Base-by-base conservation (phyloP, 148 eudicot genomes). In the Cornus florida region DNA sequence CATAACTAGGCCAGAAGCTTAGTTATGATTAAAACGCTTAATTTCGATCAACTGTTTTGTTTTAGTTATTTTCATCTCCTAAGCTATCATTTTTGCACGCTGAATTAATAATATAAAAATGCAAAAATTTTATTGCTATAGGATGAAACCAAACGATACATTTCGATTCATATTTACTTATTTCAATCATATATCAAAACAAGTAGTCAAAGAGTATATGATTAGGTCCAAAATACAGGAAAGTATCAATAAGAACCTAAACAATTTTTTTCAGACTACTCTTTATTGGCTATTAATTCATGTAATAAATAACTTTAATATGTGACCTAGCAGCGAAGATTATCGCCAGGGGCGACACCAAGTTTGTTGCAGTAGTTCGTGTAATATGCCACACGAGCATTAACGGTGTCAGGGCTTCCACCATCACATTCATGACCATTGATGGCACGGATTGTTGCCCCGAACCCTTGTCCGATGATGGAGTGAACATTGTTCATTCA, bases 331-430 rank as follows among this genome's bases (percentile, higher is more conserved):
- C 88, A 80, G 50, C 59, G 8, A 16, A 82, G 71, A 22, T 80
- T 82, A 53, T 71, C 74, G 10, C 88, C 88, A 53, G 82, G 77
- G 12, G 77, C 75, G 62, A 85, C 74, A 19, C 79, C 79, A 71
- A 86, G 78, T 22, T 76, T 66, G 12, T 39, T 71, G 67, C 83
- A 82, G 64, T 82, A 83, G 13, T 32, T 24, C 0, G 69, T 74
- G 48, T 86, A 86, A 62, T 73, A 77, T 39, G 13, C 57, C 10
- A 80, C 78, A 17, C 85, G 80, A 65, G 71, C 67, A 5, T 31
- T 71, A 0, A 83, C 82, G 7, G 66, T 75, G 3, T 1, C 12
- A 69, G 76, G 83, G 14, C 13, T 16, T 31, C 50, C 23, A 7
- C 83, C 86, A 24, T 53, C 19, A 22, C 86, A 86, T 67, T 83